Evolutionary conservation across 805 yeast species (phyloP).

Genomic region (Wickerhamiella brachini): DNA sequence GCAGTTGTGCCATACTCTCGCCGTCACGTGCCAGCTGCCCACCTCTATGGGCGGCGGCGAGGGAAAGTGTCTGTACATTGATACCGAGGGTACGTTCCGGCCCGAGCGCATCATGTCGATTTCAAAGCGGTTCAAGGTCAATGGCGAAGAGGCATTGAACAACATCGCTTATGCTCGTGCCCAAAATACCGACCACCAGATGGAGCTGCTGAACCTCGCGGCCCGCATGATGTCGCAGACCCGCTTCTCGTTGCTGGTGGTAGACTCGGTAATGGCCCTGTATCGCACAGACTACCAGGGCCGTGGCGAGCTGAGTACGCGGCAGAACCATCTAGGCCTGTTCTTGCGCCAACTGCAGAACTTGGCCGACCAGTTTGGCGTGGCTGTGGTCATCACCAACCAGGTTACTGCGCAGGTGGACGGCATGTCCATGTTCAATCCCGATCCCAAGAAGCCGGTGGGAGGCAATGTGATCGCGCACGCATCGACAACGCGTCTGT

Average conservation of each 20-base stretch:
- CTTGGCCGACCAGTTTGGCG: constrained; percentile 94
- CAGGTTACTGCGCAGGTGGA: constrained; percentile 98
- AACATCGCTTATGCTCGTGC: constrained; percentile 97
- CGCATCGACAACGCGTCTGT: constrained; percentile 84
- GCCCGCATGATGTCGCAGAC: constrained; percentile 95
- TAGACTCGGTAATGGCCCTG: constrained; percentile 95
- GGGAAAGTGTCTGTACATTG: constrained; percentile 91
- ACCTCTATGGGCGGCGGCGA: constrained; percentile 97
- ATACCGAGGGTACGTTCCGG: constrained; percentile 94
- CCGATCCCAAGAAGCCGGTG: constrained; percentile 96
- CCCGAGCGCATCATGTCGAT: constrained; percentile 82
- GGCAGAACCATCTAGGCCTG: constrained; percentile 89
- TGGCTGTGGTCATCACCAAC: constrained; percentile 89
- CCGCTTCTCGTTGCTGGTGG: constrained; percentile 75
- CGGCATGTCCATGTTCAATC: constrained; percentile 67
- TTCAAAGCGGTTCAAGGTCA: constrained; percentile 81
- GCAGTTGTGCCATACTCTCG: constrained; percentile 90
- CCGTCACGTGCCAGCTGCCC: constrained; percentile 93
- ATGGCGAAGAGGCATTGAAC: constrained; percentile 87
- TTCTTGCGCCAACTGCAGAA: constrained; percentile 84
- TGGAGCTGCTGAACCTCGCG: constrained; percentile 73
- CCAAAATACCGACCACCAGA: constrained; percentile 91
- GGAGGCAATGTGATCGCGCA: constrained; percentile 98
- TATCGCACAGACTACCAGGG: constrained; percentile 93
- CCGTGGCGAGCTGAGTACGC: constrained; percentile 86